Evolutionary conservation across 192 early-diverging fungal genomes (phyloP).

Genomic region (Linnemannia schmuckeri): DNA sequence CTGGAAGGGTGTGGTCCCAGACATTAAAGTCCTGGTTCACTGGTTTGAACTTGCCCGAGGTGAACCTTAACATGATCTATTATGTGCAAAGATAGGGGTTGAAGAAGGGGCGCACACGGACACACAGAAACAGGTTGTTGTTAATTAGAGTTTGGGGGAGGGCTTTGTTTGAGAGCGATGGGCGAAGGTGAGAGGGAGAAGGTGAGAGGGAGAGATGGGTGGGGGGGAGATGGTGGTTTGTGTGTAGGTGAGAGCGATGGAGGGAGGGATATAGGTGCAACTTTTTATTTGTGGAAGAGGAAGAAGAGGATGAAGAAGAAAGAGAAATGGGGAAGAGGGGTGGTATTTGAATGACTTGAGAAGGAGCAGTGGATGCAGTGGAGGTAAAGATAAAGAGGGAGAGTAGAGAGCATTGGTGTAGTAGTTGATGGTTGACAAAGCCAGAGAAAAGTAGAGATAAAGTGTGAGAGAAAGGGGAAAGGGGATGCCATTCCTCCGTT

Average conservation of each 20-base stretch:
- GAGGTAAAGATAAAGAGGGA: neutral
- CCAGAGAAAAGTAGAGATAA: too few species aligned
- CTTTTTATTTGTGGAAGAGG: neutral
- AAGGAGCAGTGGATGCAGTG: neutral
- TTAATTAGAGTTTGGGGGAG: neutral
- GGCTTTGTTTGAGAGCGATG: neutral
- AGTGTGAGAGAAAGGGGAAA: neutral
- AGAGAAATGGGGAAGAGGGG: neutral
- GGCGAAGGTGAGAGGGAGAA: neutral
- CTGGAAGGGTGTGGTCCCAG: constrained; percentile 74
- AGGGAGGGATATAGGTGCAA: neutral
- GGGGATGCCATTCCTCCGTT: neutral
- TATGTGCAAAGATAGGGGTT: neutral
- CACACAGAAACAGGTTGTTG: neutral
- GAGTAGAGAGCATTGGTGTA: neutral
- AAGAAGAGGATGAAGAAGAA: neutral
- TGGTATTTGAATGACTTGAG: neutral
- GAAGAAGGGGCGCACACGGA: neutral
- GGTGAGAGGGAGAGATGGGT: neutral
- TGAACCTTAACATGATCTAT: constrained; percentile 66
- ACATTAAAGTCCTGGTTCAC: constrained; percentile 68
- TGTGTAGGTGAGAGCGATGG: neutral
- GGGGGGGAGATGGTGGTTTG: constrained; percentile 4
- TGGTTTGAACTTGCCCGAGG: constrained; percentile 55
- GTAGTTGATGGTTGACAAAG: neutral